Base-by-base conservation (phyloP, 495 filamentous ascomycete species). In the Rhypophila decipiens region DNA sequence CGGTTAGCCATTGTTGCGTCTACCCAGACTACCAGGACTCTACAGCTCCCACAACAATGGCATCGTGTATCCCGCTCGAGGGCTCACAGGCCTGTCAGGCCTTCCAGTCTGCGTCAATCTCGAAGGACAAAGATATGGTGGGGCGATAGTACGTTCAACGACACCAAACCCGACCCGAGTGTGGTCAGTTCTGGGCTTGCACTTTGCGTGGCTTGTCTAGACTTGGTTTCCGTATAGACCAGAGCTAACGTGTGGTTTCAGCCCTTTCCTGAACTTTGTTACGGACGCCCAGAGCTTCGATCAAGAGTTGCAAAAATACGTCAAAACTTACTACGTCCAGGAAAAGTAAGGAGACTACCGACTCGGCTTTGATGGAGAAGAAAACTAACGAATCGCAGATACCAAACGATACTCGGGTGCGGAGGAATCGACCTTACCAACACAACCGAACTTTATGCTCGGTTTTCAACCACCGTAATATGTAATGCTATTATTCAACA, bases 401-500 rank as follows among this genome's bases (percentile, higher is more conserved):
- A 87, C 66, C 72, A 82, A 56, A 75, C 69, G 27, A 72, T 86
- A n/a, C 74, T 97, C 24, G 91, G 93, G 34, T 99, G 93, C 61
- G 72, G 76, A 27, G 78, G 79, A 50, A 67, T 95, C 60, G 83
- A 93, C 57, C 75, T 87, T 41, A 83, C 82, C 24, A 86, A 94
- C 55, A 85, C 88, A n/a, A 83, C 79, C 44, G 75, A 84, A 56
- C 79, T 88, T 58, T 99, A 99, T 70, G 93, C 94, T 19, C 84
- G 90, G 57, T 99, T 90, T 67, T 95, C 90, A 11, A 91, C 82
- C 40, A 91, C 87, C 56, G 82, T 90, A 62, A 77, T 99, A 53
- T 99, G 94, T 78, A 97, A 90, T 75, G 80, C 86, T 50, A 86
- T 99, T 63, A 79, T 99, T 45, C 94, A 97, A 66, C 89, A 88